Conservation (phyloP, 1,284 basidiomycete genomes). For the Ganoderma boninense region DNA sequence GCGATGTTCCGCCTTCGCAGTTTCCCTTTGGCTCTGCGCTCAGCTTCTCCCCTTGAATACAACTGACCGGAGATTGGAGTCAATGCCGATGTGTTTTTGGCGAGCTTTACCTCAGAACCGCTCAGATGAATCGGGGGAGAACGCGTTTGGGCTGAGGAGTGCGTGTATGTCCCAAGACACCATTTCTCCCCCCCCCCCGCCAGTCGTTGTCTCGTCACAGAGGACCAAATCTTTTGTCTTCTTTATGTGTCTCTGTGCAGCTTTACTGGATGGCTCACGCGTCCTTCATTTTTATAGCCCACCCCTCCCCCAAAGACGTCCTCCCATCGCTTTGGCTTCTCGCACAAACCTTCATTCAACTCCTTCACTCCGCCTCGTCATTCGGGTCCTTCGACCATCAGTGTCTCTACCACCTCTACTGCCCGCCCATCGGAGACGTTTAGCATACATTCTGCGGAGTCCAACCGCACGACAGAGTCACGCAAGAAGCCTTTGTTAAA, state of each 20-base stretch:
- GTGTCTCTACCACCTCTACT: slow-evolving; percentile 29
- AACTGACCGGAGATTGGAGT: neutral
- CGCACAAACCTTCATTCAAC: slow-evolving; percentile 35
- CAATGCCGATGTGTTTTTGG: neutral
- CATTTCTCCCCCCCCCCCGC: neutral
- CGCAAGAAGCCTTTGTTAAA: slow-evolving; percentile 35
- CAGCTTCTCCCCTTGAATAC: no score
- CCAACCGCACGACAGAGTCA: slow-evolving; percentile 29
- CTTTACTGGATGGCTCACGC: slow-evolving; percentile 3
- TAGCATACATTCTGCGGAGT: slow-evolving; percentile 34
- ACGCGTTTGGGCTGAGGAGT: neutral
- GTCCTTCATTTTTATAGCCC: slow-evolving; percentile 26
- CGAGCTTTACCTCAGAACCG: neutral
- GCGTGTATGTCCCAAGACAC: neutral
- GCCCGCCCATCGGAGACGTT: slow-evolving; percentile 34
- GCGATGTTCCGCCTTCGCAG: neutral
- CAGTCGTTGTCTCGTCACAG: neutral
- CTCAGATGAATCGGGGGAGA: neutral
- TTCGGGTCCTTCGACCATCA: slow-evolving; percentile 35
- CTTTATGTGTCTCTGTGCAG: neutral
- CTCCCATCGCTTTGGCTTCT: slow-evolving; percentile 32
- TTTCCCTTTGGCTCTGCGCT: neutral
- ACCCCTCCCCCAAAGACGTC: slow-evolving; percentile 38
- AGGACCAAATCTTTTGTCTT: neutral
- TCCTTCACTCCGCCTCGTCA: slow-evolving; percentile 37